Evolutionary conservation across 2,329 filamentous ascomycete genomes (phyloP).

Genomic region (Zymoseptoria passerinii): DNA sequence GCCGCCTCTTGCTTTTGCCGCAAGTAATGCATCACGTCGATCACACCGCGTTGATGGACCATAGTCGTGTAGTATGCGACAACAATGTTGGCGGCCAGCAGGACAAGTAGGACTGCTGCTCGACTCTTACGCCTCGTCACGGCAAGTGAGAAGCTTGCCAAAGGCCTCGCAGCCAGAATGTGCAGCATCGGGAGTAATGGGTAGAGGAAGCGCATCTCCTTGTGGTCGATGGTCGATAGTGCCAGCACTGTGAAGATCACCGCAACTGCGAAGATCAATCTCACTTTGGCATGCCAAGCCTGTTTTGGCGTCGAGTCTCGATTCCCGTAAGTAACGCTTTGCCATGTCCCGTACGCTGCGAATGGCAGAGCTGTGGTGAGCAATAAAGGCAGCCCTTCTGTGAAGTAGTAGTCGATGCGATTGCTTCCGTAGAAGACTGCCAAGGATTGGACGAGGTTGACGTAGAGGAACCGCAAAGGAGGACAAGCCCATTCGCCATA

Average conservation of each 20-base stretch:
- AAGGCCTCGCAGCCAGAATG: conserved; percentile 62
- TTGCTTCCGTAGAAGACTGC: conserved; percentile 90
- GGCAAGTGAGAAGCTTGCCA: conserved; percentile 51
- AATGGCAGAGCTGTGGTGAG: conserved; percentile 80
- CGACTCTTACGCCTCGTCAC: conserved; percentile 31
- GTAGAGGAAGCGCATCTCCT: conserved; percentile 95
- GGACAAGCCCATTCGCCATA: conserved; percentile 85
- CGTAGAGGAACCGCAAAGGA: conserved; percentile 75
- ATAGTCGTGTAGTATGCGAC: conserved; percentile 67
- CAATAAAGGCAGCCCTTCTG: conserved; percentile 80
- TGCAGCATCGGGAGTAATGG: conserved; percentile 83
- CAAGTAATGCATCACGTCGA: conserved; percentile 66
- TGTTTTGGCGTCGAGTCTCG: background rate
- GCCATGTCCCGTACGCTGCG: conserved; percentile 55
- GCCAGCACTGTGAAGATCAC: conserved; percentile 52
- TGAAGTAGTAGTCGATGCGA: conserved; percentile 85
- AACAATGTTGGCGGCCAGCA: conserved; percentile 58
- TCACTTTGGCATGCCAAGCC: conserved; percentile 8
- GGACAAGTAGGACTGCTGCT: conserved; percentile 42
- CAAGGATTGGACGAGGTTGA: conserved; percentile 81
- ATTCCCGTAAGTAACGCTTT: conserved; percentile 19
- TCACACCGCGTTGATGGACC: conserved; percentile 71
- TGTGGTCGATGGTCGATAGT: conserved; percentile 79
- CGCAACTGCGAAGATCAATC: conserved; percentile 46
- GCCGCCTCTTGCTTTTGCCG: conserved; percentile 47